Evolutionary conservation across 768 basidiomycete genomes (phyloP), one percentile per base, ranked within the genome.

Genomic region (Boletus pseudo-olivaceus): DNA sequence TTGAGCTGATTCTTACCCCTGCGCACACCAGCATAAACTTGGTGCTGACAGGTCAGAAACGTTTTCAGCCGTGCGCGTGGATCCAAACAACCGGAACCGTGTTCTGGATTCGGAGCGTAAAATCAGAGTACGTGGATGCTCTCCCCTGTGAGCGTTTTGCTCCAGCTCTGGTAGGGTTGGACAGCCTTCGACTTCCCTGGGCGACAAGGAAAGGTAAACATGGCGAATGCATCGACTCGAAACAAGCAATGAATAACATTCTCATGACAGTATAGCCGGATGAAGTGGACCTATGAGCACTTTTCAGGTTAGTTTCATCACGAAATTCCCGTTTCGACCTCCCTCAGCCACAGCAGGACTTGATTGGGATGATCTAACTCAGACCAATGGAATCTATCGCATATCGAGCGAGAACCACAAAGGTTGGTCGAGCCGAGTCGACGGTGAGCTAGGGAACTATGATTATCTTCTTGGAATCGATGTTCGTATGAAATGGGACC

Each of bases 161-260:
- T 52, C 47, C 30, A 57, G 52, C 53, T 52, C 10, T 54, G 14
- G 8, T 43, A 91, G 90, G 88, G 80, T 1, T 92, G 90, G 90
- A 92, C 91, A n/a, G 82, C 77, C 0, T 98, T 90, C 67, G 83
- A 89, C 57, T 96, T 91, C 67, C 75, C 82, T n/a, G 89, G 85
- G 39, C 76, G 94, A 70, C 79, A 76, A 17, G 80, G 81, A 35
- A 86, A 90, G 75, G 90, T 90, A 64, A 55, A 35, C 40, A 59
- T 64, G 50, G 34, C 10, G 50, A 59, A 58, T 39, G 2, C 5
- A 55, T 66, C 62, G 9, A 34, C 29, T 43, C 33, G 11, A 47
- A 39, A 43, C 33, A 7, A 23, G 5, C 23, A 15, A 15, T 15
- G 27, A 49, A 26, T 55, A 12, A 30, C 23, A 23, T 20, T 44